These are phyloP conservation scores for Alternaria brassicicola DNA, from an alignment of 2,329 filamentous ascomycete genomes.

Conservation along the genomic window DNA sequence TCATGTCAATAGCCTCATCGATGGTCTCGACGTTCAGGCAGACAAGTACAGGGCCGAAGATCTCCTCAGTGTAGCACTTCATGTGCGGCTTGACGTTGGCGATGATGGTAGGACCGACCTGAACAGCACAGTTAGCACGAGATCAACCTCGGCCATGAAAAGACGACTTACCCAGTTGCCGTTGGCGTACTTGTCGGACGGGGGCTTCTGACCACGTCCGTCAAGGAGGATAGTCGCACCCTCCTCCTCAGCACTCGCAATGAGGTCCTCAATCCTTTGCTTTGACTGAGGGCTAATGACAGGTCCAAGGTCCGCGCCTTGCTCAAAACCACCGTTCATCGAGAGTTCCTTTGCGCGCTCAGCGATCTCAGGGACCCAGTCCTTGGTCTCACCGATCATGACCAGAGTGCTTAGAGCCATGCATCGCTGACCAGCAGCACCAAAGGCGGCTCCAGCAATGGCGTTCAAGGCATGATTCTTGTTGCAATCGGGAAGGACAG, in stretches of 20 bases:
- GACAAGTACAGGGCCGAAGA: constrained; percentile 84
- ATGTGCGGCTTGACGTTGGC: constrained; percentile 79
- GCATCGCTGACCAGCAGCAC: constrained; percentile 82
- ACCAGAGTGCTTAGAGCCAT: constrained; percentile 86
- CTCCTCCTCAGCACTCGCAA: constrained; percentile 77
- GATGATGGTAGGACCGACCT: constrained; percentile 83
- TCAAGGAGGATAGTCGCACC: constrained; percentile 84
- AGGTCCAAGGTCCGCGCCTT: constrained; percentile 78
- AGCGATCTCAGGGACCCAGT: constrained; percentile 79
- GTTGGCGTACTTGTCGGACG: constrained; percentile 75
- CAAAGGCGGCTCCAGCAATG: constrained; percentile 82
- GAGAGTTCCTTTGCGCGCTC: constrained; percentile 74
- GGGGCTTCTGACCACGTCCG: constrained; percentile 74
- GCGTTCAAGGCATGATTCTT: constrained; percentile 89
- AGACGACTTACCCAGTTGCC: constrained; percentile 70
- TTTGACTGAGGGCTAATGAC: constrained; percentile 82
- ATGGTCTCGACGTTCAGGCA: constrained; percentile 79
- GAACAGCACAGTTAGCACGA: constrained; percentile 20
- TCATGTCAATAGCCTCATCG: constrained; percentile 78
- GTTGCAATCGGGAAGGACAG: constrained; percentile 83
- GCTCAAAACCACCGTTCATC: constrained; percentile 81
- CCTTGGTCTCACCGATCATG: constrained; percentile 82
- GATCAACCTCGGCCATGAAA: neutral
- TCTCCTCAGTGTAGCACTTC: constrained; percentile 84
- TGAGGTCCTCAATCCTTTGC: constrained; percentile 76